A percentile compares a stretch with the other conserved stretches of the same genome.
phyloP scores from a whole-genome alignment of 1,139 yeast species.

The Insectozyma bohioensis region DNA sequence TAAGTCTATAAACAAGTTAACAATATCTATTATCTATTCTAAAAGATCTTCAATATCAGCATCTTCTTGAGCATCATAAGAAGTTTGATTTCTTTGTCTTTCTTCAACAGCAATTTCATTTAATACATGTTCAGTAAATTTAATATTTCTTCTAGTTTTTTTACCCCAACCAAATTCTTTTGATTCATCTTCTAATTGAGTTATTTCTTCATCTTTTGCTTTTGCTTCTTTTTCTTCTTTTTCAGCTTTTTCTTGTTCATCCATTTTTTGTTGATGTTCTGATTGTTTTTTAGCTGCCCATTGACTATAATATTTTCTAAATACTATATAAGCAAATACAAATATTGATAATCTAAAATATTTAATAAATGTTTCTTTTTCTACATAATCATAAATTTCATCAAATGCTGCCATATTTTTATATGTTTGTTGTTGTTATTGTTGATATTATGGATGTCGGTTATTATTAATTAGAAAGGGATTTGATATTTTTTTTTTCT shows the following conservation, averaged over 20 bases:
- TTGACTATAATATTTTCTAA: conserved; percentile 37
- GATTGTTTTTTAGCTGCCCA: conserved; percentile 54
- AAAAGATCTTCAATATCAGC: conserved; percentile 65
- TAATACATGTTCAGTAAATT: conserved; percentile 52
- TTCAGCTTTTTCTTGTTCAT: conserved; percentile 42
- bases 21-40: conserved; percentile 28
- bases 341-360: conserved; percentile 38
- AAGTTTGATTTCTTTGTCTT: conserved; percentile 42
- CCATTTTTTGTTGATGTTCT: conserved; percentile 48
- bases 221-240: conserved; percentile 34
- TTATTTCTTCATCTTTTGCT: conserved; percentile 28
- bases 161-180: conserved; percentile 77
- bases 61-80: conserved; percentile 60
- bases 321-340: conserved; percentile 36
- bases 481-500: neutral
- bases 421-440: neutral
- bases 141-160: conserved; percentile 58
- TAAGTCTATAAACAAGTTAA: no score
- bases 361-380: conserved; percentile 33
- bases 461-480: no score
- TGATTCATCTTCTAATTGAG: conserved; percentile 39
- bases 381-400: conserved; percentile 37
- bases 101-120: conserved; percentile 45
- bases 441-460: no score
- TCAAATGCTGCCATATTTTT: conserved; percentile 23